phyloP scores from a whole-genome alignment of 345 rosid species.

The Corymbia maculata region DNA sequence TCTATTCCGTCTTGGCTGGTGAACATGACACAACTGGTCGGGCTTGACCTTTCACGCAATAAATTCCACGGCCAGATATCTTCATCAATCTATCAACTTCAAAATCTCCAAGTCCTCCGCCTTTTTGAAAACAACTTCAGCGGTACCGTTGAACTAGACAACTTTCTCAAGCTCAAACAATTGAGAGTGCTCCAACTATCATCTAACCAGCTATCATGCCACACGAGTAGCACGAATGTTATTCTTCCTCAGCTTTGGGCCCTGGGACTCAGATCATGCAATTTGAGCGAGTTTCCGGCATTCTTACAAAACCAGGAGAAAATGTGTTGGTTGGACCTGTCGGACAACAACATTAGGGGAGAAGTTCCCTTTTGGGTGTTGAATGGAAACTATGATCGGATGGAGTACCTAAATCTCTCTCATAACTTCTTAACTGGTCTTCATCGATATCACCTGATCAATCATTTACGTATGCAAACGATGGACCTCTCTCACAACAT shows the following conservation, averaged over 20 bases:
- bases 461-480: neutral
- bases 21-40: neutral
- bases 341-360: neutral
- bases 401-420: neutral
- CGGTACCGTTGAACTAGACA: neutral
- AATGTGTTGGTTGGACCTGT: neutral
- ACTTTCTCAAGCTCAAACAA: neutral
- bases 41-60: neutral
- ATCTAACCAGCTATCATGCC: neutral
- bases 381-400: neutral
- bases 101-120: neutral
- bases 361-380: neutral
- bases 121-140: neutral
- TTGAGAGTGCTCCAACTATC: neutral
- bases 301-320: neutral
- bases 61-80: neutral
- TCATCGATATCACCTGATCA: neutral
- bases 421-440: neutral
- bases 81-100: neutral
- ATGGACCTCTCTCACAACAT: neutral
- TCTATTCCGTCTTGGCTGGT: neutral
- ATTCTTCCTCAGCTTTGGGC: rapidly evolving
- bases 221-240: no score
- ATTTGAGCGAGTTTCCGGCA: neutral
- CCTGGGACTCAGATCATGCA: neutral